A percentile compares a stretch with the other conserved stretches of the same genome.
phyloP scores from a whole-genome alignment of 306 rosid genomes.

The Lagenaria siceraria region DNA sequence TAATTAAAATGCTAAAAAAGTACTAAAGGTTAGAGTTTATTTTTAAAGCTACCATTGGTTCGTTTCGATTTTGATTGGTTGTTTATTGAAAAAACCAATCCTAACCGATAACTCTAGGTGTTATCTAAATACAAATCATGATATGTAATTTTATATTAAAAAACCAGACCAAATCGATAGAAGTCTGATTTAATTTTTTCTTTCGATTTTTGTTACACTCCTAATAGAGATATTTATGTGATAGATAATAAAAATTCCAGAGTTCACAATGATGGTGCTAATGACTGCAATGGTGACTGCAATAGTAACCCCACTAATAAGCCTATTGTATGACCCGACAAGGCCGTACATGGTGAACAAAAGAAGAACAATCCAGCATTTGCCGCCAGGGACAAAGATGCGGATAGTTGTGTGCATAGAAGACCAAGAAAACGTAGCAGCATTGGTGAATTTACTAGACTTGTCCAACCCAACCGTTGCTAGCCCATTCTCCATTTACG shows the following conservation, averaged over 20 bases:
- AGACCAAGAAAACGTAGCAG: conserved; percentile 21
- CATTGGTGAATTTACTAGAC: conserved; percentile 37
- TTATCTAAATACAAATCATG: too few relatives aligned
- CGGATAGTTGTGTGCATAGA: conserved; percentile 29
- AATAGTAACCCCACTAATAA: conserved; percentile 34
- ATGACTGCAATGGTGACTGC: conserved; percentile 31
- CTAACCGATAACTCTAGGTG: too few relatives aligned
- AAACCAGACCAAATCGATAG: too few relatives aligned
- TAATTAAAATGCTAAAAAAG: too few relatives aligned
- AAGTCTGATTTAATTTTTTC: too few relatives aligned
- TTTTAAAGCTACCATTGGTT: too few relatives aligned
- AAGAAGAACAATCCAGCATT: conserved; percentile 63
- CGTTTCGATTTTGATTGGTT: too few relatives aligned
- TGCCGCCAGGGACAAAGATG: conserved; percentile 28
- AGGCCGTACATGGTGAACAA: conserved; percentile 63
- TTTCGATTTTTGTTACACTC: too few relatives aligned
- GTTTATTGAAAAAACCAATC: too few relatives aligned
- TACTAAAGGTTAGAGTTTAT: too few relatives aligned
- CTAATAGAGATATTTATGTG: background rate
- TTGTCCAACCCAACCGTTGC: conserved; percentile 29
- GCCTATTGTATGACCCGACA: conserved; percentile 62
- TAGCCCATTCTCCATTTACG: conserved; percentile 27
- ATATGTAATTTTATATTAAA: too few relatives aligned
- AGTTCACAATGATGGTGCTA: conserved; percentile 43
- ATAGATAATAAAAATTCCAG: conserved; percentile 40